Percentiles rank a stretch among this genome's conserved stretches.
Evolutionary conservation across 768 basidiomycete genomes (phyloP).

Genomic region (Lentinus tigrinus): DNA sequence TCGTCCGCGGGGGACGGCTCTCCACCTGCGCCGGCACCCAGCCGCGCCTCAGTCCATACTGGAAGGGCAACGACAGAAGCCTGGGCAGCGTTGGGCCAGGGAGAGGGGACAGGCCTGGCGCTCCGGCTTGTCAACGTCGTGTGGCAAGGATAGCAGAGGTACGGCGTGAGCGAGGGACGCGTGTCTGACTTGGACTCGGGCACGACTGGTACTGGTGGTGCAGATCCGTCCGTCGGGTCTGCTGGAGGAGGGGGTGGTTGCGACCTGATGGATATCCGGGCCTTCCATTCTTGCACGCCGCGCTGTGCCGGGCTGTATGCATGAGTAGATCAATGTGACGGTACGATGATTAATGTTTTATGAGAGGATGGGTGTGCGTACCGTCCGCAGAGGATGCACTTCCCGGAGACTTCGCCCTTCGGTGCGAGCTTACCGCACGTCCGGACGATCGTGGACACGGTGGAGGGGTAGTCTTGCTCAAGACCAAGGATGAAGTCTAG

Average conservation of each 20-base stretch:
- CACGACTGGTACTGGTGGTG: slow-evolving; percentile 12
- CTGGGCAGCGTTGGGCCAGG: background rate
- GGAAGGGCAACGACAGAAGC: slow-evolving; percentile 17
- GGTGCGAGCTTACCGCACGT: slow-evolving; percentile 79
- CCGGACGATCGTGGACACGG: slow-evolving; percentile 78
- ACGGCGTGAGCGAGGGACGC: slow-evolving; percentile 32
- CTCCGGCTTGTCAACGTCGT: slow-evolving; percentile 59
- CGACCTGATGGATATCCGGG: slow-evolving; percentile 68
- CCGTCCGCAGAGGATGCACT: slow-evolving; percentile 70
- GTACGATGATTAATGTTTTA: background rate
- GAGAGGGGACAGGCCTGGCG: slow-evolving; percentile 38
- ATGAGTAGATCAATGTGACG: background rate
- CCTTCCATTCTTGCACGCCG: slow-evolving; percentile 72
- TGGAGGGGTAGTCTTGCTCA: slow-evolving; percentile 83
- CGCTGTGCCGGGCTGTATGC: slow-evolving; percentile 56
- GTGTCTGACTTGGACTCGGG: background rate
- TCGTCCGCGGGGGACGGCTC: background rate
- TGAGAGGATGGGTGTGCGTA: slow-evolving; percentile 27
- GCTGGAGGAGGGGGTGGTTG: background rate
- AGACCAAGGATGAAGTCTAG: slow-evolving; percentile 78
- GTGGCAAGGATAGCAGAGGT: slow-evolving; percentile 65
- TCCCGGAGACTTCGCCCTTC: slow-evolving; percentile 47
- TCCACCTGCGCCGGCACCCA: background rate
- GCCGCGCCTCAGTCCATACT: slow-evolving; percentile 18
- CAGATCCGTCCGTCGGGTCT: slow-evolving; percentile 16